Conservation (phyloP, 768 basidiomycete species). For the Cyclocybe aegerita region DNA sequence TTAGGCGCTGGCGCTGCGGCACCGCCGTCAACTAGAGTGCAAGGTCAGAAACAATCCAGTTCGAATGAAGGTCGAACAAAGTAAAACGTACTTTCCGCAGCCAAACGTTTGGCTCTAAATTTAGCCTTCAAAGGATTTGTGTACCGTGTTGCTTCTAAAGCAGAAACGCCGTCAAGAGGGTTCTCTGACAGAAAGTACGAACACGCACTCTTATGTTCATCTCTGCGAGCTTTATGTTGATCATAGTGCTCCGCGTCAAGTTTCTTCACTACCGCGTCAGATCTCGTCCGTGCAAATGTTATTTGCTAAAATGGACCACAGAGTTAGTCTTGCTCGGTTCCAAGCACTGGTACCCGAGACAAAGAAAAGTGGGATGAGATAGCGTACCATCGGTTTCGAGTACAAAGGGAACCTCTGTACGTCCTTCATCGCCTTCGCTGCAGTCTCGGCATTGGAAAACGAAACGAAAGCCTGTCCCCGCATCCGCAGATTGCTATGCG, state of each 20-base stretch:
- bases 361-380: too few relatives aligned
- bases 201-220: constrained; percentile 81
- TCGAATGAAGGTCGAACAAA: background rate
- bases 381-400: constrained; percentile 89
- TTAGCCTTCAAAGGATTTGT: constrained; percentile 91
- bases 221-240: constrained; percentile 68
- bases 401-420: constrained; percentile 94
- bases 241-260: constrained; percentile 69
- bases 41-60: constrained; percentile 10
- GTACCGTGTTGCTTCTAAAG: constrained; percentile 73
- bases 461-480: constrained; percentile 98
- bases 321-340: too few relatives aligned
- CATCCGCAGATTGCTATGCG: constrained; percentile 94
- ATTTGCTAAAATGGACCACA: constrained; percentile 67
- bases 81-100: constrained; percentile 65
- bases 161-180: constrained; percentile 4
- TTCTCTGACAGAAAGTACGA: background rate
- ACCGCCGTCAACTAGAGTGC: constrained; percentile 61
- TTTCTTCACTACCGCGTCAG: constrained; percentile 86
- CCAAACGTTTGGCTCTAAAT: constrained; percentile 76
- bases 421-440: constrained; percentile 88
- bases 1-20: constrained; percentile 65
- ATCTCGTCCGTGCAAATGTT: constrained; percentile 85
- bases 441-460: constrained; percentile 79
- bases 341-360: too few relatives aligned